Conservation (phyloP, 495 filamentous ascomycete species). For the Penicillium chermesinum region DNA sequence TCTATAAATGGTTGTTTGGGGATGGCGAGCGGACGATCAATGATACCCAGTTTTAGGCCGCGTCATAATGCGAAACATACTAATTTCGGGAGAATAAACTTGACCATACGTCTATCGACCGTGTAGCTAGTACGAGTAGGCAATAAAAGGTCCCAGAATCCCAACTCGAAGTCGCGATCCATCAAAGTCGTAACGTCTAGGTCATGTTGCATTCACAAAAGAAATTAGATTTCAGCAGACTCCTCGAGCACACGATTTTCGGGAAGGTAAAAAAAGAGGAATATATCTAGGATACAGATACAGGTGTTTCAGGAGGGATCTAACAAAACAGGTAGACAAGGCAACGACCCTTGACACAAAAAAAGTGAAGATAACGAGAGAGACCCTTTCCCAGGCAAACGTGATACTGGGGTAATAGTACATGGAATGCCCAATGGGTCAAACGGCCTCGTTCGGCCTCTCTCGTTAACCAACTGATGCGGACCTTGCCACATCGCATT, state of each 20-base stretch:
- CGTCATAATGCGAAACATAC: too few species aligned
- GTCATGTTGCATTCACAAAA: constrained; percentile 30
- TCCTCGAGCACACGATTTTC: constrained; percentile 40
- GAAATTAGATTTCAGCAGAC: constrained; percentile 38
- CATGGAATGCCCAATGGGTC: constrained; percentile 27
- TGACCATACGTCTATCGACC: too few species aligned
- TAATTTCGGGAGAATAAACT: too few species aligned
- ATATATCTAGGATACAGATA: constrained; percentile 50
- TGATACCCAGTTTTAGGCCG: constrained; percentile 12
- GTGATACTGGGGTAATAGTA: constrained; percentile 25
- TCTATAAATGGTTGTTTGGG: constrained; percentile 67
- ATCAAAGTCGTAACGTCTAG: not conserved
- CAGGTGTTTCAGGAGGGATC: constrained; percentile 41
- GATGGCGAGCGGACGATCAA: constrained; percentile 76
- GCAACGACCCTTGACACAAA: constrained; percentile 28
- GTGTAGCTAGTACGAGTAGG: too few species aligned
- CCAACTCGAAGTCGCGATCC: too few species aligned
- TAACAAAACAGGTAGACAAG: constrained; percentile 35
- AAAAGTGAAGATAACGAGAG: constrained; percentile 27
- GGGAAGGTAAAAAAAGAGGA: constrained; percentile 36
- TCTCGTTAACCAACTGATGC: constrained; percentile 35
- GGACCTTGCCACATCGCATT: constrained; percentile 25
- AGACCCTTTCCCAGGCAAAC: constrained; percentile 20
- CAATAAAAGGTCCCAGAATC: too few species aligned
- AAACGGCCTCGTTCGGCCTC: constrained; percentile 24